Base-by-base conservation (phyloP, 345 rosid genomes). In the Excoecaria agallocha region DNA sequence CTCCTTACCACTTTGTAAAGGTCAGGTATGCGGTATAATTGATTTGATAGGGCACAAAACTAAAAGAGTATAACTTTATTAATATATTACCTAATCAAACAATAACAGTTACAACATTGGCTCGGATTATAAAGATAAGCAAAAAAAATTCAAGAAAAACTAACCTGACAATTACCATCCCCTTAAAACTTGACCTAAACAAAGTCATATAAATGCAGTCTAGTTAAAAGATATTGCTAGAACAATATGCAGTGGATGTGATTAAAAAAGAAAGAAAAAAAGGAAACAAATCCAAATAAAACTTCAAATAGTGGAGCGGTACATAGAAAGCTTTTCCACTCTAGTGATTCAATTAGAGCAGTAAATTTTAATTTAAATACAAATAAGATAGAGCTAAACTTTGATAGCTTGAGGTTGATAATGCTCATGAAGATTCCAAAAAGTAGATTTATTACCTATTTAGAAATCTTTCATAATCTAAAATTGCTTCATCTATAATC, bases 391-490 rank as follows among this genome's bases (percentile, higher is more conserved):
- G 24, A n/a, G 16, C 48, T 37, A 12, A 8, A 45, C 24, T 41
- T 9, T 5, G 30, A 79, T 11, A 54, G 54, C 41, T 54, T 65
- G 56, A 48, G 24, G 12, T 52, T 67, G 60, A 70, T 20, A 45
- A 51, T 71, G 56, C 45, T 59, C 55, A 37, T 54, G 45, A 15
- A 35, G 30, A 8, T 22, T 19, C 39, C 25, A 52, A 69, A 45
- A 43, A 17, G 22, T 5, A 55, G 12, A 70, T 37, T 25, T 56
- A 71, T 16, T 76, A 92, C 98, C 99, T 89, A 78, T 85, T 82
- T 16, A 82, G 85, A 84, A 95, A 84, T 80, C 99, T 85, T 79
- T 92, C 97, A 79, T 95, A 96, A 86, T 95, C 99, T 69, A 98
- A 86, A 74, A 91, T 84, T 63, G 90, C 99, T 84, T 92, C 99